Base-by-base conservation (phyloP, 1,139 yeast genomes). In the Scheffersomyces titani region DNA sequence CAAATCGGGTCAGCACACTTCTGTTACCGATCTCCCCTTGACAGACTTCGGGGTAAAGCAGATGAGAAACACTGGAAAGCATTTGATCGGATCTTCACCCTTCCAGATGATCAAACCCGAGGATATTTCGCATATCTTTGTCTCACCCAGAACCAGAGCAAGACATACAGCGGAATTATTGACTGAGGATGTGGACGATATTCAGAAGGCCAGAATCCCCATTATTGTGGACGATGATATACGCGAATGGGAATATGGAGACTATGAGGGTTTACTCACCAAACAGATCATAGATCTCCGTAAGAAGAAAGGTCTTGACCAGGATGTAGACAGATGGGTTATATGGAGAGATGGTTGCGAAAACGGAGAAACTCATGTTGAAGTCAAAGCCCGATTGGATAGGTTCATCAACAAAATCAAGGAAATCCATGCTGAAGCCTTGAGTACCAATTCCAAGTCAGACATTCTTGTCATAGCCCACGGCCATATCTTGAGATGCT, bases 191-290 rank as follows among this genome's bases (percentile, higher is more conserved):
- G 70, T 90, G 55, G 77, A 82, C 51, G 83, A 78, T n/a, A 81
- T 77, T 49, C 74, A 78, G 48, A 76, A 74, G 60, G 70, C 78
- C 19, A 67, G 74, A 19, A 78, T 87, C 55, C 75, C 78, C 2
- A 66, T 83, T 48, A 72, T 75, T 51, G 84, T 84, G 19, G 93
- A 89, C 61, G 85, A 89, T 53, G 89, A 88, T 65, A 74, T 92
- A 53, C 82, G 96, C 62, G 98, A 93, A 74, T 93, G 98, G 98
- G 96, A 91, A 64, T 93, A 93, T 68, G 98, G 98, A 63, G 96
- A 90, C 66, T 93, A 93, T 71, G 98, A 93, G 76, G 98, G 98
- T 5, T 73, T 88, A 65, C 72, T 80, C 56, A 89, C 97, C 1
- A 72, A 76, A 16, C 85, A 92, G 63, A 92, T 93, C 69, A 76